These are phyloP conservation scores for Nothophytophthora sp. DNA, from an alignment of 352 stramenopile species.

Conservation along the genomic window DNA sequence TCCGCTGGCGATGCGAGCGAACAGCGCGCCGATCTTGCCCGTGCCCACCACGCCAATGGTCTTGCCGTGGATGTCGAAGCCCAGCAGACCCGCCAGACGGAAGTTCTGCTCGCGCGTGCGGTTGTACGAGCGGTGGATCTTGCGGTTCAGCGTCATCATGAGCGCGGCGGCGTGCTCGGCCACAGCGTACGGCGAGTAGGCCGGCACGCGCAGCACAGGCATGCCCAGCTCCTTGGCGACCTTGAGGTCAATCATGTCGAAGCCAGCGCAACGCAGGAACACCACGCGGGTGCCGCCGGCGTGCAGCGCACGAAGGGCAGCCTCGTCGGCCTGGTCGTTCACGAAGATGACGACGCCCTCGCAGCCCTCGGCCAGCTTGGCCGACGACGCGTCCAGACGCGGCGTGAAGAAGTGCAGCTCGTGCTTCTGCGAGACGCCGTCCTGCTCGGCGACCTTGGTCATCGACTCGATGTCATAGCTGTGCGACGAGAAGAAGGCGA, in stretches of 20 bases:
- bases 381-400: conserved; percentile 49
- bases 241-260: conserved; percentile 77
- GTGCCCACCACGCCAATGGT: conserved; percentile 68
- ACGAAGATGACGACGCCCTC: conserved; percentile 83
- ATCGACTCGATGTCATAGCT: conserved; percentile 72
- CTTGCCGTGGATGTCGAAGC: conserved; percentile 73
- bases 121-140: conserved; percentile 75
- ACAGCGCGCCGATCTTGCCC: conserved; percentile 40
- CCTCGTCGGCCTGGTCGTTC: conserved; percentile 74
- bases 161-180: conserved; percentile 73
- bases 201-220: conserved; percentile 63
- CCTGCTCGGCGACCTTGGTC: conserved; percentile 36
- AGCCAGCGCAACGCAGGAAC: conserved; percentile 79
- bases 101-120: conserved; percentile 79
- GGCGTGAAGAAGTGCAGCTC: conserved; percentile 58
- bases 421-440: conserved; percentile 39
- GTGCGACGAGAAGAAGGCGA: conserved; percentile 76
- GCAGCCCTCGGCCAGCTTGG: conserved; percentile 48
- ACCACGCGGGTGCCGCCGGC: conserved; percentile 52
- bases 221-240: conserved; percentile 60
- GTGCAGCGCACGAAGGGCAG: conserved; percentile 51
- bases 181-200: conserved; percentile 80
- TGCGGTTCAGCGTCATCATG: conserved; percentile 81
- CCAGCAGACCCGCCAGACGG: conserved; percentile 51
- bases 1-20: conserved; percentile 40